These are phyloP conservation scores for Lyophyllum decastes DNA, from an alignment of 768 basidiomycete species.

Conservation along the genomic window DNA sequence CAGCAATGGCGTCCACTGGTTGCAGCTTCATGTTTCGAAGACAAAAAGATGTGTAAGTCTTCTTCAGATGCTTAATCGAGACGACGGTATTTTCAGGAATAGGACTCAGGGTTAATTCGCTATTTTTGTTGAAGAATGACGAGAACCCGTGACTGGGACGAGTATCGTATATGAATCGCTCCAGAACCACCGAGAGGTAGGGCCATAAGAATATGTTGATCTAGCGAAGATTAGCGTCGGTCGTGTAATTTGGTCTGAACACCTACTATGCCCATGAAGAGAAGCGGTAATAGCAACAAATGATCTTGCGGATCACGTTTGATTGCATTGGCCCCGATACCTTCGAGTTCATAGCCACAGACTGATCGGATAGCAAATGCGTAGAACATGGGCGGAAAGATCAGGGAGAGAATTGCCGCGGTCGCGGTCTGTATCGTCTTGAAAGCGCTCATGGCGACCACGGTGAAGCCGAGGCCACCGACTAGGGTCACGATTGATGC, in stretches of 20 bases:
- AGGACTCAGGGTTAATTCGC: background rate
- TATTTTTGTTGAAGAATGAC: slow-evolving; percentile 12
- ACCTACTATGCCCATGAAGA: slow-evolving; percentile 55
- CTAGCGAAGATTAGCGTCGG: slow-evolving; percentile 26
- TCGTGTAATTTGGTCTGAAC: background rate
- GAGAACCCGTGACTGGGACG: slow-evolving; percentile 24
- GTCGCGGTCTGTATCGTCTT: slow-evolving; percentile 32
- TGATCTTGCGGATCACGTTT: slow-evolving; percentile 48
- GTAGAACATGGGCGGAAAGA: slow-evolving; percentile 65
- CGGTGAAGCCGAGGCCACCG: slow-evolving; percentile 47
- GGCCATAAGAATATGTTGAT: slow-evolving; percentile 63
- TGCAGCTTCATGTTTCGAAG: slow-evolving; percentile 32
- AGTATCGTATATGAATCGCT: slow-evolving; percentile 54
- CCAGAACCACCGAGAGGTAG: slow-evolving; percentile 48
- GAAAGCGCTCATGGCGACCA: slow-evolving; percentile 52
- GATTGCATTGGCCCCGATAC: slow-evolving; percentile 42
- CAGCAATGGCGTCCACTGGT: slow-evolving; percentile 49
- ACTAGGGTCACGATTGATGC: slow-evolving; percentile 55
- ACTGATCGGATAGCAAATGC: slow-evolving; percentile 57
- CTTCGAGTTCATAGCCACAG: slow-evolving; percentile 52
- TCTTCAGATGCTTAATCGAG: slow-evolving; percentile 48
- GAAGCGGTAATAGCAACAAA: slow-evolving; percentile 45
- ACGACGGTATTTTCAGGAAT: slow-evolving; percentile 43
- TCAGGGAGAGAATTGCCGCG: slow-evolving; percentile 51
- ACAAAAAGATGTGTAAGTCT: slow-evolving; percentile 44